Evolutionary conservation across 345 rosid genomes (phyloP).

Genomic region (Citrus reticulata): DNA sequence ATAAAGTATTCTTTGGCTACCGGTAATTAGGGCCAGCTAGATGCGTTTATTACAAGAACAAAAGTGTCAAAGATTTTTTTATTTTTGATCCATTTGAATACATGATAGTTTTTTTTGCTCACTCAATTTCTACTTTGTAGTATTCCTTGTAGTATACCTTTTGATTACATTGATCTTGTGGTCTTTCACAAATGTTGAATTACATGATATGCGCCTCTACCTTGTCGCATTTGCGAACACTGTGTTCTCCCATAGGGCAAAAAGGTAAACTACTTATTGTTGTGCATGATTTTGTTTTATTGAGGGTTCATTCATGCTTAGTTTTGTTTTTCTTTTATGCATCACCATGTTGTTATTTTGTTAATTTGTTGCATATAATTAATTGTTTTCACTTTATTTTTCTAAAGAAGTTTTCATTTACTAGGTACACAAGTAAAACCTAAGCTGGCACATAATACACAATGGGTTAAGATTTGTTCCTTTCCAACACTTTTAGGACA

Average conservation of each 20-base stretch:
- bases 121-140: background rate
- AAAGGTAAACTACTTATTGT: constrained; percentile 51
- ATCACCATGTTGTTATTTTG: no score
- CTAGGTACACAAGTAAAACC: background rate
- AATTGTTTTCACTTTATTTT: no score
- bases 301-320: no score
- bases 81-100: background rate
- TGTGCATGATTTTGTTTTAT: background rate
- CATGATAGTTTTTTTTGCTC: background rate
- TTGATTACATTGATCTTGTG: background rate
- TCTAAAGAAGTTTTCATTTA: no score
- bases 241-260: constrained; percentile 92
- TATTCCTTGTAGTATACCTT: background rate
- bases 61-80: constrained; percentile 51
- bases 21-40: constrained; percentile 97
- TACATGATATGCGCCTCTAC: constrained; percentile 91
- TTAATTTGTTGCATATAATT: no score
- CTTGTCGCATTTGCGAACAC: constrained; percentile 82
- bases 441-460: constrained; percentile 91
- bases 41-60: constrained; percentile 95
- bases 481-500: constrained; percentile 99
- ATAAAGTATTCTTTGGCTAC: constrained; percentile 93
- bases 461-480: constrained; percentile 99
- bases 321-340: no score
- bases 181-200: constrained; percentile 56